A percentile compares a stretch with the other conserved stretches of the same genome.
These are phyloP conservation scores for Stentor roeselii DNA, from an alignment of 73 alveolate species.

Conservation along the genomic window DNA sequence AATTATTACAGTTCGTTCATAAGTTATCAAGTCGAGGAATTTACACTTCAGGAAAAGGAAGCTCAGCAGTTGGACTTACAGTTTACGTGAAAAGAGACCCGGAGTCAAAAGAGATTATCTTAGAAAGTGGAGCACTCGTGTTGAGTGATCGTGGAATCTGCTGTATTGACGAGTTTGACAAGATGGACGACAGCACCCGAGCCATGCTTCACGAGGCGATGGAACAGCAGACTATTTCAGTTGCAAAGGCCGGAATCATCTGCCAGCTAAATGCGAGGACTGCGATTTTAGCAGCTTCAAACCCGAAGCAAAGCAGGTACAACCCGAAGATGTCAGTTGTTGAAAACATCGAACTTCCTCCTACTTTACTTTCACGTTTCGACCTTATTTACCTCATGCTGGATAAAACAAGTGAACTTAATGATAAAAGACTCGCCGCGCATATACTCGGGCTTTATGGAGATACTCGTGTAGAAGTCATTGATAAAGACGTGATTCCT, in stretches of 20 bases:
- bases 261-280: conserved; percentile 97
- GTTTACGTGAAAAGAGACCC: conserved; percentile 99
- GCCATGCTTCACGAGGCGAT: conserved; percentile 95
- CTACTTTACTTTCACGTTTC: conserved; percentile 95
- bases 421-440: conserved; percentile 92
- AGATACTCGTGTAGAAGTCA: conserved; percentile 36
- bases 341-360: conserved; percentile 93
- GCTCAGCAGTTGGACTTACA: conserved; percentile 99
- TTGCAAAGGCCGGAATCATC: conserved; percentile 99
- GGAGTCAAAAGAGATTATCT: conserved; percentile 94
- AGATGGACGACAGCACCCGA: conserved; percentile 98
- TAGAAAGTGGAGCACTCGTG: conserved; percentile 99
- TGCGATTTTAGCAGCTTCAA: conserved; percentile 99
- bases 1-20: conserved; percentile 78
- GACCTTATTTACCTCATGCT: conserved; percentile 97
- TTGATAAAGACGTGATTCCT: conserved; percentile 40
- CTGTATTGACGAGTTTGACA: conserved; percentile 99
- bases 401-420: conserved; percentile 86
- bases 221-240: conserved; percentile 94
- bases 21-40: conserved; percentile 97
- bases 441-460: conserved; percentile 86
- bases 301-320: conserved; percentile 83
- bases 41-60: conserved; percentile 98
- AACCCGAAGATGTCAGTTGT: conserved; percentile 95
- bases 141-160: conserved; percentile 98